Conservation (phyloP, 108 stramenopile genomes). For the Cyclotella cryptica region DNA sequence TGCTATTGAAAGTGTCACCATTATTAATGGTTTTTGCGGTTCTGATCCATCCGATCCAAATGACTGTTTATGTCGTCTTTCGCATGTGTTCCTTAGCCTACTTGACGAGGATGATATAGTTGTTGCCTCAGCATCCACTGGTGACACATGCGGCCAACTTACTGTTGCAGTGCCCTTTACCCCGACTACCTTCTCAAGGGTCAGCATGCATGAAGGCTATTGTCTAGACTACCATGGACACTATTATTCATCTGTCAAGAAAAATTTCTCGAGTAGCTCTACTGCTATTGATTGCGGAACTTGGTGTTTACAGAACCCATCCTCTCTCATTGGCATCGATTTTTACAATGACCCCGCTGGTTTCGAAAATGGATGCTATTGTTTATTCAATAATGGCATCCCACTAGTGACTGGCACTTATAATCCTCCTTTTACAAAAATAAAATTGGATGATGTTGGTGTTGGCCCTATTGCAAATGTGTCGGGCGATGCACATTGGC, state of each 20-base stretch:
- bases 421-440: not conserved
- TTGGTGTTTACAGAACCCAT: constrained; percentile 1
- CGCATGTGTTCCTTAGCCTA: not conserved
- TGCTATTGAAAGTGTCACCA: constrained; percentile 7
- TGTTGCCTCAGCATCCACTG: not conserved
- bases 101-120: not conserved
- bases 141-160: not conserved
- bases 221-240: constrained; percentile 5
- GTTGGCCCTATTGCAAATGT: not conserved
- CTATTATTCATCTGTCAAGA: not conserved
- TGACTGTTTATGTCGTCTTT: not conserved
- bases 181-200: not conserved
- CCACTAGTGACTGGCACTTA: not conserved
- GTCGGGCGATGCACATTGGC: not conserved
- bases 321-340: not conserved
- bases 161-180: not conserved
- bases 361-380: not conserved
- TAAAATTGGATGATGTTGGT: not conserved
- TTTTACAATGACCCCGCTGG: not conserved
- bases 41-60: not conserved
- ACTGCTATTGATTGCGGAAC: not conserved
- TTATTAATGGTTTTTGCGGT: not conserved
- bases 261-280: not conserved
- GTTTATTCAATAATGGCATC: constrained; percentile 9
- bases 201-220: not conserved